phyloP scores from a whole-genome alignment of 148 eudicot genomes.

The Talinum fruticosum region DNA sequence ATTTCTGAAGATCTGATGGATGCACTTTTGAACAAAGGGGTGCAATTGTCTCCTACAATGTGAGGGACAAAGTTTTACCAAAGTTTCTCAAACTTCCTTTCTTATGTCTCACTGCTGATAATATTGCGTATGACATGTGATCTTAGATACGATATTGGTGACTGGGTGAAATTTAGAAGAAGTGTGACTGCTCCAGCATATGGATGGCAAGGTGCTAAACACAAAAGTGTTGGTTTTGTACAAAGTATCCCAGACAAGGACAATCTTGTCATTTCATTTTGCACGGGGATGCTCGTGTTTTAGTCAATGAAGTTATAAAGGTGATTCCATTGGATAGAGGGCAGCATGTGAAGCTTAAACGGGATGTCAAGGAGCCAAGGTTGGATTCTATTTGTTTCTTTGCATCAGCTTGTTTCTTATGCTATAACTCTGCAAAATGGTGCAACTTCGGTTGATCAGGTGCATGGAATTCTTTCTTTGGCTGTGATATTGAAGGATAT shows the following conservation, averaged over 20 bases:
- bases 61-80: conserved; percentile 35
- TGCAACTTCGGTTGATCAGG: neutral
- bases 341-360: conserved; percentile 84
- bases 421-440: neutral
- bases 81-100: neutral
- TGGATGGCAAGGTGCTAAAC: conserved; percentile 96
- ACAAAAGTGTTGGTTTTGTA: conserved; percentile 90
- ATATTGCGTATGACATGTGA: conserved; percentile 11
- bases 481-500: conserved; percentile 6
- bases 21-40: conserved; percentile 71
- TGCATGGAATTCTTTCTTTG: conserved; percentile 10
- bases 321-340: conserved; percentile 97
- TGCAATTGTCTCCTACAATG: conserved; percentile 88
- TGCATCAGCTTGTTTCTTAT: neutral
- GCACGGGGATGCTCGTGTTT: conserved; percentile 89
- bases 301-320: conserved; percentile 78
- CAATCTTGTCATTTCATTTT: conserved; percentile 78
- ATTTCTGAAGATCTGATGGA: conserved; percentile 96
- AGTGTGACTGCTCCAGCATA: conserved; percentile 61
- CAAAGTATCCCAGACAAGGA: conserved; percentile 85
- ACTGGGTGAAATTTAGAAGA: conserved; percentile 91
- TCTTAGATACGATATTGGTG: conserved; percentile 75
- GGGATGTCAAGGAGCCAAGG: conserved; percentile 91
- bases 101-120: conserved; percentile 7
- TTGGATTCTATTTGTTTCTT: conserved; percentile 27